Evolutionary conservation across 495 filamentous ascomycete species (phyloP).

Genomic region (Podospora bellae-mahoneyi): DNA sequence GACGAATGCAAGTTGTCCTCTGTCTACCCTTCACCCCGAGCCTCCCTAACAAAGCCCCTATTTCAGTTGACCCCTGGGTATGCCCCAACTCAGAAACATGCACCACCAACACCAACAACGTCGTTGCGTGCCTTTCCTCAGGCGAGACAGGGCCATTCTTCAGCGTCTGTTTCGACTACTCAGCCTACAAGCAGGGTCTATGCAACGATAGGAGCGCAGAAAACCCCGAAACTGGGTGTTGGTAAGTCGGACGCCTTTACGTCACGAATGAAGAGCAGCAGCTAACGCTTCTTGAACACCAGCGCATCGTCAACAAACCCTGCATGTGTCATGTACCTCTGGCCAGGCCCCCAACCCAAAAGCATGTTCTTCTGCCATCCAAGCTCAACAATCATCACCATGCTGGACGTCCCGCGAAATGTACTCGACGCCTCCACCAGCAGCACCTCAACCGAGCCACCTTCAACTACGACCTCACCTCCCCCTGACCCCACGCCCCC

Average conservation of each 20-base stretch:
- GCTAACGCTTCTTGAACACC: neutral
- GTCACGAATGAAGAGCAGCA: neutral
- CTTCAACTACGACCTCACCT: neutral
- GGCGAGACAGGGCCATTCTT: constrained; percentile 29
- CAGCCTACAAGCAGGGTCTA: constrained; percentile 29
- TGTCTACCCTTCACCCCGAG: too few relatives aligned
- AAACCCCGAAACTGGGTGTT: constrained; percentile 35
- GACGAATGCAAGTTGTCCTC: constrained; percentile 31
- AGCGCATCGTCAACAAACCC: constrained; percentile 14
- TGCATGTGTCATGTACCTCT: constrained; percentile 39
- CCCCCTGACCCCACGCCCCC: constrained; percentile 2
- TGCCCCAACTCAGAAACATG: constrained; percentile 25
- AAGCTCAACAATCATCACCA: constrained; percentile 21
- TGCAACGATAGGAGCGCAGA: constrained; percentile 8
- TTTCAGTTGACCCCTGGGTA: constrained; percentile 24
- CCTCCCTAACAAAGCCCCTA: constrained; percentile 10
- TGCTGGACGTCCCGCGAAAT: constrained; percentile 33
- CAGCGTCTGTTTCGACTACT: constrained; percentile 36
- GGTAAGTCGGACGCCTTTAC: constrained; percentile 27
- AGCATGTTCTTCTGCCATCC: constrained; percentile 39
- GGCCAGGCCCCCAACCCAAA: constrained; percentile 22
- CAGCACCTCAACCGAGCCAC: constrained; percentile 11
- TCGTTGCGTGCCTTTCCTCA: constrained; percentile 33
- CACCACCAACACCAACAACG: constrained; percentile 31
- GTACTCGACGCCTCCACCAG: constrained; percentile 29